Conservation (phyloP, 495 filamentous ascomycete species). For the Alectoria sarmentosa region DNA sequence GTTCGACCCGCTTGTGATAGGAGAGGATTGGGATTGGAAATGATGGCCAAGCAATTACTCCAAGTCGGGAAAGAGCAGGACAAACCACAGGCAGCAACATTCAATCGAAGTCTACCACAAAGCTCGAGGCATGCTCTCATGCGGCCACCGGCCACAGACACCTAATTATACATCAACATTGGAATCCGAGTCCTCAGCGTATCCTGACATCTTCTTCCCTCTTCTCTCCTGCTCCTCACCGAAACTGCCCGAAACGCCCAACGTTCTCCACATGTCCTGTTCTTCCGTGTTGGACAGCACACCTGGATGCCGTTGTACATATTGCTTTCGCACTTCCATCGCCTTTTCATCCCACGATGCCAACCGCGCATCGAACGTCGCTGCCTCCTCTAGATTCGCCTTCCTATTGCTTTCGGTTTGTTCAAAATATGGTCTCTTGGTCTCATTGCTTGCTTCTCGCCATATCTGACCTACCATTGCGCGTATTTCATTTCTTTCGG, state of each 20-base stretch:
- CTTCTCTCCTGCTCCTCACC: slow-evolving; percentile 17
- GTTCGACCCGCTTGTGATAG: too few species aligned
- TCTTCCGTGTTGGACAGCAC: slow-evolving; percentile 25
- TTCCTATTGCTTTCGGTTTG: slow-evolving; percentile 61
- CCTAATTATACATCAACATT: slow-evolving; percentile 13
- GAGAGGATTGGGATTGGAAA: too few species aligned
- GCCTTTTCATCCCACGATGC: slow-evolving; percentile 25
- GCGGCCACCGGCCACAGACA: background rate
- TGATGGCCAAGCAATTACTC: background rate
- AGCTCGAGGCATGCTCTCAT: background rate
- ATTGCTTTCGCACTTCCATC: slow-evolving; percentile 24
- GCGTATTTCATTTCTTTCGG: slow-evolving; percentile 67
- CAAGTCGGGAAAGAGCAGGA: background rate
- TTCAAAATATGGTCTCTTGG: slow-evolving; percentile 67
- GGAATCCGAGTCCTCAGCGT: slow-evolving; percentile 21
- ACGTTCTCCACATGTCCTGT: slow-evolving; percentile 24
- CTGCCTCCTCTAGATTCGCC: slow-evolving; percentile 42
- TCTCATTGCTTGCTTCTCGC: slow-evolving; percentile 62
- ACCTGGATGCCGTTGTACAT: slow-evolving; percentile 23
- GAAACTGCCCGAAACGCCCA: slow-evolving; percentile 19
- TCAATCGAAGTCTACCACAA: background rate
- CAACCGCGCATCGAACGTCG: slow-evolving; percentile 24
- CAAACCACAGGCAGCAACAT: background rate
- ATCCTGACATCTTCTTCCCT: slow-evolving; percentile 26
- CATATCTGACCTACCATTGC: slow-evolving; percentile 80